Percentiles rank a stretch among this genome's conserved stretches.
Evolutionary conservation across 2,329 filamentous ascomycete species (phyloP).

Genomic region (Aspergillus thermomutatus): DNA sequence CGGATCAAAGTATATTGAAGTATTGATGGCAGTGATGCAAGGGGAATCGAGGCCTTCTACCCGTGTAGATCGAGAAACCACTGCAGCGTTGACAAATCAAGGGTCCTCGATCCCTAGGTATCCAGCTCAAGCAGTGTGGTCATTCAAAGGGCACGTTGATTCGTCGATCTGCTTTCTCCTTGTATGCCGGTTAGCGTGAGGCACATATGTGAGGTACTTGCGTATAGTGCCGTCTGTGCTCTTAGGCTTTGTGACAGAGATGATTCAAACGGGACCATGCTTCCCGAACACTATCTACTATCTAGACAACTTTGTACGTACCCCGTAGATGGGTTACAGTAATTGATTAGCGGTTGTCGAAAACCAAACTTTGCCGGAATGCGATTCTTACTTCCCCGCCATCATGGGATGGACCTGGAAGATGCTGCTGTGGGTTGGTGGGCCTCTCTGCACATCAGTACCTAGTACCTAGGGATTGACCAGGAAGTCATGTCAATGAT

Average conservation of each 20-base stretch:
- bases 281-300: constrained; percentile 1
- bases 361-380: constrained; percentile 20
- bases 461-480: not conserved
- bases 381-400: constrained; percentile 19
- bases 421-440: not conserved
- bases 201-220: not conserved
- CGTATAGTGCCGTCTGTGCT: constrained; percentile 17
- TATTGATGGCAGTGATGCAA: constrained; percentile 34
- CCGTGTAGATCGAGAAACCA: constrained; percentile 30
- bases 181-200: not conserved
- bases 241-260: constrained; percentile 33
- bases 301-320: not conserved
- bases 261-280: not conserved
- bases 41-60: constrained; percentile 29
- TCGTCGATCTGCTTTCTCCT: constrained; percentile 26
- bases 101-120: constrained; percentile 21
- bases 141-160: constrained; percentile 23
- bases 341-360: constrained; percentile 11
- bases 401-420: constrained; percentile 1
- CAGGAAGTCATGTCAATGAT: not conserved
- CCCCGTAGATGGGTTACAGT: not conserved
- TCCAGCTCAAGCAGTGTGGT: constrained; percentile 4
- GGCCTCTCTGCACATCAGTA: not conserved
- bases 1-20: constrained; percentile 13
- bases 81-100: constrained; percentile 36